Conservation (phyloP, 108 stramenopile genomes). For the Hondaea fermentalgiana region DNA sequence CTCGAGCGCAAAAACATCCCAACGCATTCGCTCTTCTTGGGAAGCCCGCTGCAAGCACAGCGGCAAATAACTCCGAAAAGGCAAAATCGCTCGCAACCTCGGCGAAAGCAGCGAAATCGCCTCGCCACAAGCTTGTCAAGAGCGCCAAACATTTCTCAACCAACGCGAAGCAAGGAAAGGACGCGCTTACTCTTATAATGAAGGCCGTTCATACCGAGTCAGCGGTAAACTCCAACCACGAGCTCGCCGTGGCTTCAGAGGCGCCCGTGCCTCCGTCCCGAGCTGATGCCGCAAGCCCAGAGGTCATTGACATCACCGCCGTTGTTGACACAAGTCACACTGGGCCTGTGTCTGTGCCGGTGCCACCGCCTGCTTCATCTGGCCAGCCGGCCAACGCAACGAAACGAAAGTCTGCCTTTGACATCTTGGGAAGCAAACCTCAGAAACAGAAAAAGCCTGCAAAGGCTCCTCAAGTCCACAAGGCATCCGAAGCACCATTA, state of each 20-base stretch:
- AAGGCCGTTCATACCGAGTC: no score
- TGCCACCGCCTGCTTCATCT: background rate
- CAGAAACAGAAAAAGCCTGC: background rate
- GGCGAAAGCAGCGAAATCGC: background rate
- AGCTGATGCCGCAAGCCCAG: no score
- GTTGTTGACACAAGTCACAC: background rate
- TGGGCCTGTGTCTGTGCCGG: background rate
- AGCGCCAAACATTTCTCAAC: no score
- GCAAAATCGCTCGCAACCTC: background rate
- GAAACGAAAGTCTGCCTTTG: background rate
- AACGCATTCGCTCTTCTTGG: background rate
- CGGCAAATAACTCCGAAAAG: background rate
- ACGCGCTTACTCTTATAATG: no score
- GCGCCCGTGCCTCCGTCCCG: no score
- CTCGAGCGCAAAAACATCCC: background rate
- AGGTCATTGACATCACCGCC: background rate
- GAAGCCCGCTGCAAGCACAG: background rate
- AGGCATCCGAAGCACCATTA: background rate
- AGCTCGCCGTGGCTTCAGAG: no score
- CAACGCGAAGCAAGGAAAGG: no score
- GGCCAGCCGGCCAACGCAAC: background rate
- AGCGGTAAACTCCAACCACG: no score
- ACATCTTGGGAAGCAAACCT: background rate
- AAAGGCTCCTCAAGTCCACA: background rate
- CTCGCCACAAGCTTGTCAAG: no score